A percentile compares a stretch with the other conserved stretches of the same genome.
Conservation (phyloP, 345 rosid genomes). For the Geranium brycei region DNA sequence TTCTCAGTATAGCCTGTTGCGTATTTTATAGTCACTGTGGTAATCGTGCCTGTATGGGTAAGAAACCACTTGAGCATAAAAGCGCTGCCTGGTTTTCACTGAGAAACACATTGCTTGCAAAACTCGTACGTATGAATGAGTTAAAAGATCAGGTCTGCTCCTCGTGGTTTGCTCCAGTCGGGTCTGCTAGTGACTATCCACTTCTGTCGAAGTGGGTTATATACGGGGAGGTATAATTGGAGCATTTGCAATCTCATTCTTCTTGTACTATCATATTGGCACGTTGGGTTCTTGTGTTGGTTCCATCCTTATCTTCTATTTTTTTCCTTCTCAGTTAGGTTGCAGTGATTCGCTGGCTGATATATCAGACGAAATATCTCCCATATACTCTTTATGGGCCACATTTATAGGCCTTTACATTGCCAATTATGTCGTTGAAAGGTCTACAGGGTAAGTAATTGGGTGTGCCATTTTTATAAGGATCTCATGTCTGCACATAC, state of each 20-base stretch:
- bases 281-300: not conserved
- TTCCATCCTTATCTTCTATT: slow-evolving; percentile 8
- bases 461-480: not conserved
- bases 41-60: slow-evolving; percentile 65
- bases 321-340: slow-evolving; percentile 32
- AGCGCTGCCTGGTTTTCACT: slow-evolving; percentile 58
- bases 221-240: slow-evolving; percentile 70
- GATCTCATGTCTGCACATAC: too few species aligned
- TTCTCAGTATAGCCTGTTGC: slow-evolving; percentile 94
- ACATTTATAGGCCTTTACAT: slow-evolving; percentile 97
- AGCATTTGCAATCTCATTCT: slow-evolving; percentile 1
- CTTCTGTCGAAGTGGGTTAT: slow-evolving; percentile 95
- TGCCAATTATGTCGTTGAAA: slow-evolving; percentile 94
- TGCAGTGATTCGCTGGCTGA: slow-evolving; percentile 56
- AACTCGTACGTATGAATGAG: slow-evolving; percentile 65
- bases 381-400: slow-evolving; percentile 96
- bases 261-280: not conserved
- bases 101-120: slow-evolving; percentile 62
- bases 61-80: slow-evolving; percentile 36
- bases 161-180: slow-evolving; percentile 99
- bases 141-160: slow-evolving; percentile 90
- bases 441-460: slow-evolving; percentile 81
- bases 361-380: slow-evolving; percentile 86
- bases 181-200: slow-evolving; percentile 97
- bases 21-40: slow-evolving; percentile 99